Conservation (phyloP, 2,329 filamentous ascomycete genomes). For the Pseudogymnoascus sp. region DNA sequence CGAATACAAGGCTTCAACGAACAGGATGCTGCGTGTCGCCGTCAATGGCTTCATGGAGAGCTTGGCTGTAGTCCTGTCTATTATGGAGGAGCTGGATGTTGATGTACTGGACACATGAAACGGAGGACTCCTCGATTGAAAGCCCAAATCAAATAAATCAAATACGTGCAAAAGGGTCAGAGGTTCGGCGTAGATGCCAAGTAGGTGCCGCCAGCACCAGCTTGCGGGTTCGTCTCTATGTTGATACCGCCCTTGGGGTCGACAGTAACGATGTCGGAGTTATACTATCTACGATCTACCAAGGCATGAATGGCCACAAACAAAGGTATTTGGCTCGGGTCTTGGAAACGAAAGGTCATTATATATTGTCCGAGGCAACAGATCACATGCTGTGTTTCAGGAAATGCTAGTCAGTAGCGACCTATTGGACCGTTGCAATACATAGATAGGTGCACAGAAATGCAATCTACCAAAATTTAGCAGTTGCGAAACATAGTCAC, state of each 20-base stretch:
- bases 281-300: background rate
- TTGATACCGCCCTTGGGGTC: background rate
- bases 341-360: background rate
- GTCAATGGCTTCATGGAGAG: conserved; percentile 97
- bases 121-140: background rate
- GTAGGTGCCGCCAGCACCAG: background rate
- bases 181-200: background rate
- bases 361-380: background rate
- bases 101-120: conserved; percentile 54
- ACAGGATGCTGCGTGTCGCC: conserved; percentile 90
- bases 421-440: background rate
- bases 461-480: background rate
- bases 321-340: background rate
- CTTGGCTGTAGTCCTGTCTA: conserved; percentile 70
- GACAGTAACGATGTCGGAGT: background rate
- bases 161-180: background rate
- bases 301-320: background rate
- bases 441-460: background rate
- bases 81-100: conserved; percentile 83
- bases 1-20: conserved; percentile 79
- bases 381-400: background rate
- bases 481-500: conserved; percentile 5
- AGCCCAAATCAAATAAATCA: background rate
- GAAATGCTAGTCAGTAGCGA: background rate
- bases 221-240: background rate